Evolutionary conservation across 1,139 yeast species (phyloP).

Genomic region (Scheffersomyces insectosa): DNA sequence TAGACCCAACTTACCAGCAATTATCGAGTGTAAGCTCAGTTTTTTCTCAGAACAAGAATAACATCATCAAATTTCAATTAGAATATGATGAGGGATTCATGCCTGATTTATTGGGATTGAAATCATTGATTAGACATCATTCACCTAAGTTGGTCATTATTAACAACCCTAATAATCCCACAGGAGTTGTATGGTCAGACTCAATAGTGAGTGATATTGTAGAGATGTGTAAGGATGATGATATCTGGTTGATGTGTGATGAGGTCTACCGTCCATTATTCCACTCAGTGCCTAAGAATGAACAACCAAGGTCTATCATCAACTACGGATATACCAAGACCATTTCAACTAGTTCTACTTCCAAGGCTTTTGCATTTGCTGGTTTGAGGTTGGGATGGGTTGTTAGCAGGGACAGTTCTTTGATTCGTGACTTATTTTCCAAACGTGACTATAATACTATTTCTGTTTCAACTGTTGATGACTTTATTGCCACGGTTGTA

Average conservation of each 20-base stretch:
- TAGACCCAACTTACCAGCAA: constrained; percentile 57
- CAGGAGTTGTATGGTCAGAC: constrained; percentile 49
- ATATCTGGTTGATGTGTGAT: constrained; percentile 46
- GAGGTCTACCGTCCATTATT: constrained; percentile 60
- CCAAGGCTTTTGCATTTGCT: constrained; percentile 58
- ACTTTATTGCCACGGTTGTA: constrained; percentile 46
- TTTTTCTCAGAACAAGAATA: constrained; percentile 41
- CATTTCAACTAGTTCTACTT: constrained; percentile 52
- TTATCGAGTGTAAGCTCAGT: constrained; percentile 49
- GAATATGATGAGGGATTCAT: constrained; percentile 32
- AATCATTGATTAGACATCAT: constrained; percentile 22
- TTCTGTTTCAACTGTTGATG: constrained; percentile 51
- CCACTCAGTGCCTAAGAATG: constrained; percentile 29
- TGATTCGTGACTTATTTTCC: constrained; percentile 34
- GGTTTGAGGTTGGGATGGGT: constrained; percentile 61
- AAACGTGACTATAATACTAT: constrained; percentile 57
- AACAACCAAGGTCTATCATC: constrained; percentile 41
- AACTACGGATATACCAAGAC: constrained; percentile 45
- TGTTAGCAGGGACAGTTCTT: constrained; percentile 30
- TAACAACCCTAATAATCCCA: constrained; percentile 59
- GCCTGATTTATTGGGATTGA: constrained; percentile 37
- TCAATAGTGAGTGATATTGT: constrained; percentile 35
- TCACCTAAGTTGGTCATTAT: constrained; percentile 49
- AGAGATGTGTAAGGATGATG: constrained; percentile 34
- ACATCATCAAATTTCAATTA: constrained; percentile 37